phyloP scores from a whole-genome alignment of 2,329 filamentous ascomycete genomes.

The Exophiala oligosperma region DNA sequence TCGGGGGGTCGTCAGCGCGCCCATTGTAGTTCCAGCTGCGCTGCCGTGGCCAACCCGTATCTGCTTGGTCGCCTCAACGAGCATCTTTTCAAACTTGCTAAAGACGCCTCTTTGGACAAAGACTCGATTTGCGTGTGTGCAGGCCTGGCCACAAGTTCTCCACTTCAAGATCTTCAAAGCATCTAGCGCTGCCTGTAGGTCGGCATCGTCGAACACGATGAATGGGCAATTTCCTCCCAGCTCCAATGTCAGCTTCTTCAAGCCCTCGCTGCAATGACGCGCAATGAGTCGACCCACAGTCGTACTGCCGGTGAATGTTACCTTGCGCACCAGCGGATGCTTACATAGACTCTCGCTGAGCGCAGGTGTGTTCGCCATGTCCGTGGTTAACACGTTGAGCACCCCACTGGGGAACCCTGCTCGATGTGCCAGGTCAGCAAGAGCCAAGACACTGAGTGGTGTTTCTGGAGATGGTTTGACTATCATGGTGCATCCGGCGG shows the following conservation, averaged over 20 bases:
- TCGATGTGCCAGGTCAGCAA: constrained; percentile 53
- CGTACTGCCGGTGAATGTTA: constrained; percentile 61
- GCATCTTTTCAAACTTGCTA: constrained; percentile 56
- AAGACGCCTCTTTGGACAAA: constrained; percentile 46
- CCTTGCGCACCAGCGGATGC: constrained; percentile 61
- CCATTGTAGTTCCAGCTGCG: constrained; percentile 57
- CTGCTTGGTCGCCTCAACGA: constrained; percentile 52
- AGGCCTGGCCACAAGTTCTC: constrained; percentile 46
- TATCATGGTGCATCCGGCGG: constrained; percentile 69
- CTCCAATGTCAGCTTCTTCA: constrained; percentile 66
- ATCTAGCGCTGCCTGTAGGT: constrained; percentile 51
- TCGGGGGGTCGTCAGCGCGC: constrained; percentile 59
- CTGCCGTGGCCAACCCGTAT: constrained; percentile 61
- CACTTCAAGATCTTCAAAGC: constrained; percentile 44
- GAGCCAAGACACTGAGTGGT: constrained; percentile 56
- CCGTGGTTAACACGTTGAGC: constrained; percentile 60
- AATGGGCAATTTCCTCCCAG: constrained; percentile 67
- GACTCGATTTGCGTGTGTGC: constrained; percentile 47
- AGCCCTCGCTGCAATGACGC: constrained; percentile 57
- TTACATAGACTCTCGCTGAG: constrained; percentile 52
- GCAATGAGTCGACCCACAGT: constrained; percentile 64
- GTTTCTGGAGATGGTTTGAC: constrained; percentile 71
- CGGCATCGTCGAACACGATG: constrained; percentile 64
- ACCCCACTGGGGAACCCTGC: constrained; percentile 62
- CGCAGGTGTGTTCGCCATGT: constrained; percentile 40